These are phyloP conservation scores for Saccharomyces hybrid DNA, from an alignment of 1,139 yeast species.

Conservation along the genomic window DNA sequence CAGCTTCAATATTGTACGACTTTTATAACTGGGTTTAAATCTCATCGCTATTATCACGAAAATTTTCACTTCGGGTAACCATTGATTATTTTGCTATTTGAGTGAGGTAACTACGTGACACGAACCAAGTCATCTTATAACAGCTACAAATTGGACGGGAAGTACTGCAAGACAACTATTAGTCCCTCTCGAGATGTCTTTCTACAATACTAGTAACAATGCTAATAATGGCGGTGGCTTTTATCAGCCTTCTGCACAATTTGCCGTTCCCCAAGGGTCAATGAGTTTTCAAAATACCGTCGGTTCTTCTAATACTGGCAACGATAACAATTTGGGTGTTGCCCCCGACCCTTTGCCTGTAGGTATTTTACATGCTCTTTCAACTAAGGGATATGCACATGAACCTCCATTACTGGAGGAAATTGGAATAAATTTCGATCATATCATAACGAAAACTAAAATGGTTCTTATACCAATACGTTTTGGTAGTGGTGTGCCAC, in stretches of 20 bases:
- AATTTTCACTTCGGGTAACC: not conserved
- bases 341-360: slow-evolving; percentile 47
- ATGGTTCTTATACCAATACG: slow-evolving; percentile 79
- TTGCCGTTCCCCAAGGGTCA: slow-evolving; percentile 31
- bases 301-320: slow-evolving; percentile 3
- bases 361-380: slow-evolving; percentile 86
- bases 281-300: slow-evolving; percentile 24
- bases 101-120: not conserved
- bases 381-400: slow-evolving; percentile 87
- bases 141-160: not conserved
- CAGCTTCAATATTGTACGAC: not conserved
- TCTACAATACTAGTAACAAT: slow-evolving; percentile 7
- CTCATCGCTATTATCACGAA: not conserved
- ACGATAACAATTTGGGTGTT: slow-evolving; percentile 13
- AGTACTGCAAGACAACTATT: not conserved
- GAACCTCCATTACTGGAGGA: slow-evolving; percentile 92
- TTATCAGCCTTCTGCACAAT: slow-evolving; percentile 29
- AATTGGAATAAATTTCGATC: slow-evolving; percentile 84
- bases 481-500: slow-evolving; percentile 36
- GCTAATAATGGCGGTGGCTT: slow-evolving; percentile 18
- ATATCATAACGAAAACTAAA: slow-evolving; percentile 76
- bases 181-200: not conserved
- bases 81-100: not conserved
- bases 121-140: not conserved
- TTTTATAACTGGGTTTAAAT: not conserved